These are phyloP conservation scores for Leishmania guyanensis DNA, from an alignment of 208 protist genomes.

Conservation along the genomic window DNA sequence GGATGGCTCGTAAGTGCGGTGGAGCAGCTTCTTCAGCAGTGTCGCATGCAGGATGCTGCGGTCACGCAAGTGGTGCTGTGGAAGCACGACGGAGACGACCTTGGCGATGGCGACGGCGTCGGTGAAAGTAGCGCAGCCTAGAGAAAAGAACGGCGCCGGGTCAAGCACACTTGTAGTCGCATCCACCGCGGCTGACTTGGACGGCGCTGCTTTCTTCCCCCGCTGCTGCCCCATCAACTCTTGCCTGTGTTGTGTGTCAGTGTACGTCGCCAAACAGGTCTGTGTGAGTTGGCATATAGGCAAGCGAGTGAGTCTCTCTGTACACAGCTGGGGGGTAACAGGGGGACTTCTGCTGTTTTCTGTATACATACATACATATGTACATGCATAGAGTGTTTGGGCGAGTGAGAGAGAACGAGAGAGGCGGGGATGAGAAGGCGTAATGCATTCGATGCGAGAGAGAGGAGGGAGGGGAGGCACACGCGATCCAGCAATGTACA, in stretches of 20 bases:
- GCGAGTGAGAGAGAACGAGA: slow-evolving; percentile 13
- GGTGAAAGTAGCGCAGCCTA: slow-evolving; percentile 41
- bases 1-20: slow-evolving; percentile 40
- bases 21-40: slow-evolving; percentile 51
- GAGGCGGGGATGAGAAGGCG: neutral
- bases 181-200: neutral
- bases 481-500: neutral
- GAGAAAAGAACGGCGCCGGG: slow-evolving; percentile 43
- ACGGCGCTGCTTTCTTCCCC: neutral
- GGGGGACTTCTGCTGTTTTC: neutral
- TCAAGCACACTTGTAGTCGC: neutral
- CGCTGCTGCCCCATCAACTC: slow-evolving; percentile 5
- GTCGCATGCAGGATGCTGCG: slow-evolving; percentile 37
- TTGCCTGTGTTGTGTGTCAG: neutral
- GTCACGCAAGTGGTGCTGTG: slow-evolving; percentile 46
- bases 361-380: neutral
- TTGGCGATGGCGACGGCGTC: slow-evolving; percentile 29
- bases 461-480: neutral
- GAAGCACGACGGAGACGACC: slow-evolving; percentile 46
- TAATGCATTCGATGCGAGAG: neutral
- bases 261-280: neutral
- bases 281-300: no score
- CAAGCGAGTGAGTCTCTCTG: neutral
- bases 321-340: neutral
- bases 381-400: neutral